Evolutionary conservation across 768 basidiomycete species (phyloP).

Genomic region (Boletus bicolor): DNA sequence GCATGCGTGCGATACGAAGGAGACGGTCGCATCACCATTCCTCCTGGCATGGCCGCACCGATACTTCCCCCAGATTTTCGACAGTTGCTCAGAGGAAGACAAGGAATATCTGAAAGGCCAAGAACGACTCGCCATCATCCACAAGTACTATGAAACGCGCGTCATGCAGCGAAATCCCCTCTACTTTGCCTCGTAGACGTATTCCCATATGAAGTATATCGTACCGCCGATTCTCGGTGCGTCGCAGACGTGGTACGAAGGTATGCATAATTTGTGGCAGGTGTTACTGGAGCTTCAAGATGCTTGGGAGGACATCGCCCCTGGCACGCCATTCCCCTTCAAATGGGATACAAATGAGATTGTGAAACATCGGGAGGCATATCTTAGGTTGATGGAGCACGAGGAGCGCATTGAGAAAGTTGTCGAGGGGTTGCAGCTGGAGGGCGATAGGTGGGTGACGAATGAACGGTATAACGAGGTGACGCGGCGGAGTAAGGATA

Average conservation of each 20-base stretch:
- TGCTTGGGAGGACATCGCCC: not conserved
- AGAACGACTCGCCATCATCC: slow-evolving; percentile 1
- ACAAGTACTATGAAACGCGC: slow-evolving; percentile 4
- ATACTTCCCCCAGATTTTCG: not conserved
- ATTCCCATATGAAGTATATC: not conserved
- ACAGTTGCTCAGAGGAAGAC: not conserved
- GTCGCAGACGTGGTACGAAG: slow-evolving; percentile 7
- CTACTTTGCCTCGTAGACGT: not conserved
- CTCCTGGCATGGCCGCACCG: not conserved
- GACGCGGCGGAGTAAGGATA: not conserved
- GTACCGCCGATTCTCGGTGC: not conserved
- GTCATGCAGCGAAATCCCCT: not conserved
- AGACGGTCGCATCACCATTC: slow-evolving; percentile 2
- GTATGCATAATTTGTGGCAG: slow-evolving; percentile 1
- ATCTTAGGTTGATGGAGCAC: not conserved
- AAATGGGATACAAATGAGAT: not conserved
- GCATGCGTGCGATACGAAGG: slow-evolving; percentile 5
- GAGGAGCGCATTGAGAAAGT: not conserved
- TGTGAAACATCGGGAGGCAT: not conserved
- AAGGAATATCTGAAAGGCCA: not conserved
- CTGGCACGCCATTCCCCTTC: not conserved
- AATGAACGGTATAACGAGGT: not conserved
- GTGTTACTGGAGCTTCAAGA: not conserved
- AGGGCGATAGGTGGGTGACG: slow-evolving; percentile 2
- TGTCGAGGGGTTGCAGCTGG: not conserved